Evolutionary conservation across 345 rosid genomes (phyloP).

Genomic region (Linum trigynum): DNA sequence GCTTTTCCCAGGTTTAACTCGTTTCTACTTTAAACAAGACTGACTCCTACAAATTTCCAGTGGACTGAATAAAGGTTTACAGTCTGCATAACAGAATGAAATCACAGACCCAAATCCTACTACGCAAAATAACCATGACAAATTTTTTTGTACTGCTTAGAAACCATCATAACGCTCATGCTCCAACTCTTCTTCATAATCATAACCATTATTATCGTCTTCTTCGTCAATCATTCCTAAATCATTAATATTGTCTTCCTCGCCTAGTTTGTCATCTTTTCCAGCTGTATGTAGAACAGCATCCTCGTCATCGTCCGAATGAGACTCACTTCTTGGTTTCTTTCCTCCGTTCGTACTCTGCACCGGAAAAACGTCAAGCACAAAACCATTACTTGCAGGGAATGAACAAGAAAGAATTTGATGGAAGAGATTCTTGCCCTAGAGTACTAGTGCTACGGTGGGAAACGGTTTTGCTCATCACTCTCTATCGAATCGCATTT

Average conservation of each 20-base stretch:
- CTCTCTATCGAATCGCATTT: too few relatives aligned
- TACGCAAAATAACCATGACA: too few relatives aligned
- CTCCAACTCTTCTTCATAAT: constrained; percentile 19
- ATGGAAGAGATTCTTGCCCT: not conserved
- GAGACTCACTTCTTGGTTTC: constrained; percentile 26
- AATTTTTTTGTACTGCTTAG: not conserved
- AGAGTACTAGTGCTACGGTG: not conserved
- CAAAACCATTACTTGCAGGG: not conserved
- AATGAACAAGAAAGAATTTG: constrained; percentile 2
- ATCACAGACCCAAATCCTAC: too few relatives aligned
- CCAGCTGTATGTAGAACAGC: not conserved
- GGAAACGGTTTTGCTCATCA: too few relatives aligned
- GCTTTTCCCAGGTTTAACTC: too few relatives aligned
- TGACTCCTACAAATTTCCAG: too few relatives aligned
- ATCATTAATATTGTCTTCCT: constrained; percentile 13
- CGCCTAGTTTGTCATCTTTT: constrained; percentile 9
- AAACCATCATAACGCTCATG: constrained; percentile 20
- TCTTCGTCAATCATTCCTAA: not conserved
- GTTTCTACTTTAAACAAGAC: too few relatives aligned
- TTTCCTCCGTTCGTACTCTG: not conserved
- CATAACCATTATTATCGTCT: constrained; percentile 9
- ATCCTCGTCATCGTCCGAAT: constrained; percentile 18
- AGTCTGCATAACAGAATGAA: too few relatives aligned
- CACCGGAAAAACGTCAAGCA: not conserved
- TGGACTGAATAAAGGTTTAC: too few relatives aligned